These are phyloP conservation scores for Candida dajiaensis DNA, from an alignment of 805 yeast species.

Conservation along the genomic window DNA sequence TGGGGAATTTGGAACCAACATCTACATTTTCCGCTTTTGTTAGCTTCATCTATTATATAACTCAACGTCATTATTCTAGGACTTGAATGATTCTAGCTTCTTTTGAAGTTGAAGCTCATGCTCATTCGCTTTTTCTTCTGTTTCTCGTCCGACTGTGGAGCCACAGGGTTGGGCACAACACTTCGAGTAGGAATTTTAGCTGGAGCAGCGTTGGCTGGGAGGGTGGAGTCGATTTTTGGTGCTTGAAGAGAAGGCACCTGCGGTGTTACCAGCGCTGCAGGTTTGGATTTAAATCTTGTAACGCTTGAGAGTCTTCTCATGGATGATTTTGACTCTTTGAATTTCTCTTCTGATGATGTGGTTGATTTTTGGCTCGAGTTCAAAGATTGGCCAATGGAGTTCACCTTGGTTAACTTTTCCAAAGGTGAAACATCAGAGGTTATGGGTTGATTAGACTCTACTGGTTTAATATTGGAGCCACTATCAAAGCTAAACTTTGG, in stretches of 20 bases:
- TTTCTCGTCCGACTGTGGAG: neutral
- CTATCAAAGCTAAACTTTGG: conserved; percentile 3
- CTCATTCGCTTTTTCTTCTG: conserved; percentile 21
- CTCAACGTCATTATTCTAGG: too few species aligned
- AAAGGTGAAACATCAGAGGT: conserved; percentile 14
- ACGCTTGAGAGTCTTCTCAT: neutral
- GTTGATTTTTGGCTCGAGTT: conserved; percentile 16
- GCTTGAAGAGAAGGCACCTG: neutral
- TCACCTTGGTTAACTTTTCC: conserved; percentile 11
- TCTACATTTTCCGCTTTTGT: too few species aligned
- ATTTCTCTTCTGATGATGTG: conserved; percentile 10
- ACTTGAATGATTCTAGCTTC: neutral
- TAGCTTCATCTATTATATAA: neutral
- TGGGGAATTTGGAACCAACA: too few species aligned
- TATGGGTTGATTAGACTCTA: too few species aligned
- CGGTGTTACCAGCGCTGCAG: neutral
- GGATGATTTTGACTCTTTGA: neutral
- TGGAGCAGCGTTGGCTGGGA: neutral
- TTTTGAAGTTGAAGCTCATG: conserved; percentile 17
- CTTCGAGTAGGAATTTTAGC: neutral
- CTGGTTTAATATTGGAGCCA: neutral
- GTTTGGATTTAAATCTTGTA: conserved; percentile 2
- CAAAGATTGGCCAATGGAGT: conserved; percentile 13
- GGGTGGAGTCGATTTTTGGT: neutral
- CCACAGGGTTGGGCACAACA: neutral